phyloP scores from a whole-genome alignment of 495 filamentous ascomycete genomes.

The Oidiodendron maius region DNA sequence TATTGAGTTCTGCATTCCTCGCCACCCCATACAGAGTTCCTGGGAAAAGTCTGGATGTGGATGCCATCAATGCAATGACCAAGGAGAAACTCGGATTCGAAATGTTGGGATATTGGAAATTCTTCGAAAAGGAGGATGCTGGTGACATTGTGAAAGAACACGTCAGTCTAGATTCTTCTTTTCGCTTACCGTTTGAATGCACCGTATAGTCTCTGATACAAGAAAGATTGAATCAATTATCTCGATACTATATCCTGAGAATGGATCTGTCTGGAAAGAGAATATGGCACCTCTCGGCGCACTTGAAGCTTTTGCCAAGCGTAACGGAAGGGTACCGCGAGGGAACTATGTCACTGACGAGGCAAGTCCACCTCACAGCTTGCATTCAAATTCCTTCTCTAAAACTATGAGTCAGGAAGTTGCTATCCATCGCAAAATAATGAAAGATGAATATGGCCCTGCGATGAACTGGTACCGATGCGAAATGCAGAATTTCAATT shows the following conservation, averaged over 20 bases:
- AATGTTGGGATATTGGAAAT: conserved; percentile 13
- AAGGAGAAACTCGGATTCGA: conserved; percentile 2
- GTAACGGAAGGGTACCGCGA: too few species aligned
- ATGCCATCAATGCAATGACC: conserved; percentile 13
- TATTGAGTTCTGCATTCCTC: too few species aligned
- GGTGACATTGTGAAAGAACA: conserved; percentile 1
- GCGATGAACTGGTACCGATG: conserved; percentile 2
- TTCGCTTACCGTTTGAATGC: not conserved
- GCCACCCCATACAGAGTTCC: too few species aligned
- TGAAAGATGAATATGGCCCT: not conserved
- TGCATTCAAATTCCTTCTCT: not conserved
- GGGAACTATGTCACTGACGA: too few species aligned
- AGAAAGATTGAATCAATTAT: too few species aligned
- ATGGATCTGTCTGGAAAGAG: too few species aligned
- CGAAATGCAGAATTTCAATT: not conserved
- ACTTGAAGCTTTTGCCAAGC: too few species aligned
- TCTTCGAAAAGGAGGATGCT: conserved; percentile 4
- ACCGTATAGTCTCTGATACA: not conserved
- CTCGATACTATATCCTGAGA: too few species aligned
- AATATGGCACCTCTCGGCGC: too few species aligned
- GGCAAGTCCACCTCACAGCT: too few species aligned
- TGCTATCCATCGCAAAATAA: too few species aligned
- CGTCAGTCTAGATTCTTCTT: not conserved
- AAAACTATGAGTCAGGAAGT: not conserved
- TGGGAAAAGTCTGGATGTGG: too few species aligned